Percentiles rank a stretch among this genome's conserved stretches.
Evolutionary conservation across 768 basidiomycete species (phyloP).

Genomic region (Lentinula detonsa): DNA sequence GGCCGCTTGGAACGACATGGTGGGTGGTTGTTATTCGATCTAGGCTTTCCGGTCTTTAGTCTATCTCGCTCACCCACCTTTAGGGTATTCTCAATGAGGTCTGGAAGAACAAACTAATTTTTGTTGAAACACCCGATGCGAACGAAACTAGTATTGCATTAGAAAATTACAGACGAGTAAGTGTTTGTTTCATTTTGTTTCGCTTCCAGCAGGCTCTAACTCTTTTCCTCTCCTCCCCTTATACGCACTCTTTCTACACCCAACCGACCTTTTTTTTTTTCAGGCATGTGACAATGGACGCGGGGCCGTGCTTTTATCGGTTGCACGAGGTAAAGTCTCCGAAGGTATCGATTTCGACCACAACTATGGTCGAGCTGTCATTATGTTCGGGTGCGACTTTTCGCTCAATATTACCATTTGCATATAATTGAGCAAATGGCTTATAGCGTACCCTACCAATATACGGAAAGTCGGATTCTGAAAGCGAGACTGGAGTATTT

Average conservation of each 20-base stretch:
- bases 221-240: neutral
- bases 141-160: conserved; percentile 98
- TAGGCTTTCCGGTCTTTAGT: neutral
- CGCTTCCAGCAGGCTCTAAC: too few species aligned
- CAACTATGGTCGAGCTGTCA: conserved; percentile 97
- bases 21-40: conserved; percentile 32
- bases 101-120: conserved; percentile 99
- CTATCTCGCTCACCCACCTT: neutral
- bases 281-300: conserved; percentile 97
- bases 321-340: conserved; percentile 97
- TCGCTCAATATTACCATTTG: conserved; percentile 4
- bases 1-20: conserved; percentile 99
- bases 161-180: conserved; percentile 92
- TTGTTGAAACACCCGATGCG: conserved; percentile 98
- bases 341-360: conserved; percentile 99
- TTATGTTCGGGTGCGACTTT: conserved; percentile 89
- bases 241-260: too few species aligned
- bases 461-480: conserved; percentile 95
- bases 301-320: conserved; percentile 92
- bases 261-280: conserved; percentile 6
- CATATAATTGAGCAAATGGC: conserved; percentile 8
- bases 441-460: conserved; percentile 87
- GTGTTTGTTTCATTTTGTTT: conserved; percentile 7
- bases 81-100: conserved; percentile 99
- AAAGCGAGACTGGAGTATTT: conserved; percentile 97